A percentile compares a stretch with the other conserved stretches of the same genome.
Conservation (phyloP, 169 alveolate genomes). For the Plasmodium gonderi region DNA sequence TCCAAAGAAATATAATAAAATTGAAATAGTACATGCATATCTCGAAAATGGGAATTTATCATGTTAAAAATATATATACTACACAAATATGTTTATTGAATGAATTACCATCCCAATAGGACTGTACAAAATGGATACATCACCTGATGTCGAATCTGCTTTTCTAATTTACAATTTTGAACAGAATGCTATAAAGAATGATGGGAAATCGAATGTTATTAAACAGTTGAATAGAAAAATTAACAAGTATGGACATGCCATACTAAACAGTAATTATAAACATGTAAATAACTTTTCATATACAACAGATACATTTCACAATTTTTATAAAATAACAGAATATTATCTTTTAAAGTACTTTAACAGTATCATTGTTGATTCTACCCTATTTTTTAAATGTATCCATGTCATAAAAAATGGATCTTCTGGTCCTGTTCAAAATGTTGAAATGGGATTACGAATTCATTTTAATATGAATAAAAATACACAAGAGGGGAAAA, state of each 20-base stretch:
- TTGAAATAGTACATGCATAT: no score
- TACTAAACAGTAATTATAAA: slow-evolving; percentile 31
- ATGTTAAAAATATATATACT: not conserved
- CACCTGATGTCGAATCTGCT: slow-evolving; percentile 24
- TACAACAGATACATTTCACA: slow-evolving; percentile 57
- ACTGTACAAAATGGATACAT: slow-evolving; percentile 1
- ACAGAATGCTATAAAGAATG: not conserved
- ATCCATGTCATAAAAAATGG: slow-evolving; percentile 32
- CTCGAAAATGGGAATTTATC: not conserved
- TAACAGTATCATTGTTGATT: slow-evolving; percentile 56
- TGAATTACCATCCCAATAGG: not conserved
- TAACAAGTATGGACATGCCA: slow-evolving; percentile 4
- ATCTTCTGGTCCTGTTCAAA: slow-evolving; percentile 21
- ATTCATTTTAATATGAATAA: not conserved
- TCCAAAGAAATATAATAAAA: no score
- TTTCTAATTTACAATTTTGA: slow-evolving; percentile 65
- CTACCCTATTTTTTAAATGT: slow-evolving; percentile 52
- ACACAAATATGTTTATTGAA: not conserved
- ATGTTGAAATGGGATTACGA: not conserved
- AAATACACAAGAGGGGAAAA: not conserved
- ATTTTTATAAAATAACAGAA: slow-evolving; percentile 55
- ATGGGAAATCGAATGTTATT: slow-evolving; percentile 16
- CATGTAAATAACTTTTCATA: slow-evolving; percentile 71
- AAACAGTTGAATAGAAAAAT: slow-evolving; percentile 51
- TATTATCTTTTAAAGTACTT: slow-evolving; percentile 50